These are phyloP conservation scores for Saccharum spontaneum DNA, from an alignment of 176 grass and related monocot genomes.

Conservation along the genomic window DNA sequence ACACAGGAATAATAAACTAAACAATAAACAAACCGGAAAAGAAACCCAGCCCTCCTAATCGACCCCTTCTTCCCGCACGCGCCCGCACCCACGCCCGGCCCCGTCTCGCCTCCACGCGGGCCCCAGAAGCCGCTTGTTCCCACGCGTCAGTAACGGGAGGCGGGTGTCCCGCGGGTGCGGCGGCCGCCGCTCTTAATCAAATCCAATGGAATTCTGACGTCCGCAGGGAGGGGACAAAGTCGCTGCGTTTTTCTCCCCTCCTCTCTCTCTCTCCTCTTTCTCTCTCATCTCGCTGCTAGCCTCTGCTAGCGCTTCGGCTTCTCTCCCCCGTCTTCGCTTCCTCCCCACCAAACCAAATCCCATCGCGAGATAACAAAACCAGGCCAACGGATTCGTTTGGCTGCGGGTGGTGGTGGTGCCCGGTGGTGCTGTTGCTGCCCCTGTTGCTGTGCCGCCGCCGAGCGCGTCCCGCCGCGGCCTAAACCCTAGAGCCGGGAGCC, in stretches of 20 bases:
- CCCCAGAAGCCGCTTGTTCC: accelerated
- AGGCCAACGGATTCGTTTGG: constrained; percentile 7
- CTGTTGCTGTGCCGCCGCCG: not conserved
- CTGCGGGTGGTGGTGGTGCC: not conserved
- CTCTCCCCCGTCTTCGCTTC: not conserved
- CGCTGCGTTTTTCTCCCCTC: constrained; percentile 29
- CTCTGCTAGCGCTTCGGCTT: not conserved
- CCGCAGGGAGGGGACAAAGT: constrained; percentile 58
- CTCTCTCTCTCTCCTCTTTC: not conserved
- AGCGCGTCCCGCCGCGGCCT: not conserved
- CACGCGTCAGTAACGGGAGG: accelerated
- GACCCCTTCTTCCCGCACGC: not conserved
- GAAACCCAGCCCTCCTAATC: not conserved
- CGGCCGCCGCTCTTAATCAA: constrained; percentile 49
- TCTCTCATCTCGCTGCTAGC: no score
- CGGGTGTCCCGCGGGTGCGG: accelerated
- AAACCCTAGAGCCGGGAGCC: constrained; percentile 1
- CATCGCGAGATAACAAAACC: constrained; percentile 7
- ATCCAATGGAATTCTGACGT: constrained; percentile 97
- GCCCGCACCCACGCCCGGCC: accelerated
- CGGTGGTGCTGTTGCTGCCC: not conserved
- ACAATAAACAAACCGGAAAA: no score
- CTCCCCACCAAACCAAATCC: constrained; percentile 10
- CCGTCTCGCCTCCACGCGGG: accelerated
- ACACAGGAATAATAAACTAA: no score